Conservation (phyloP, 768 basidiomycete species). For the Hygrophorus russula region DNA sequence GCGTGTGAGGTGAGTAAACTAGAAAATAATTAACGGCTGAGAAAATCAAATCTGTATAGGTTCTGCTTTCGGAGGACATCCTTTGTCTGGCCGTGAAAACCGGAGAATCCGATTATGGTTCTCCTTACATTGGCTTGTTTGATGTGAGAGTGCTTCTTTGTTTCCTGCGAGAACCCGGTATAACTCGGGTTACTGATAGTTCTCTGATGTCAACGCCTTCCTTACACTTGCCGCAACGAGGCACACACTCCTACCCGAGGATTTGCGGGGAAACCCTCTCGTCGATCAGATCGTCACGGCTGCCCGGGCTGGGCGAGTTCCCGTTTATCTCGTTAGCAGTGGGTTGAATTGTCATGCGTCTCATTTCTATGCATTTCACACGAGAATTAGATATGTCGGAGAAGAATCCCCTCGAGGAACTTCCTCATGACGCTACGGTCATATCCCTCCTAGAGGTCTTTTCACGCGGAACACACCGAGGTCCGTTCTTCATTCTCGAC, state of each 20-base stretch:
- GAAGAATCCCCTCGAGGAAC: conserved; percentile 64
- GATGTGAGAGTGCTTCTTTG: conserved; percentile 39
- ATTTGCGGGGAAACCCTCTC: conserved; percentile 45
- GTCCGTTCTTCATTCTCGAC: conserved; percentile 22
- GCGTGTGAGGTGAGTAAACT: conserved; percentile 57
- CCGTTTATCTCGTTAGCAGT: conserved; percentile 74
- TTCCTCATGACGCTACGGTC: conserved; percentile 53
- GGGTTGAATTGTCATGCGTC: conserved; percentile 15
- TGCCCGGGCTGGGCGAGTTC: conserved; percentile 62
- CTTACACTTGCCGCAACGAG: conserved; percentile 72
- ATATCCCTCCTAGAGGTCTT: conserved; percentile 56
- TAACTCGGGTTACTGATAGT: conserved; percentile 27
- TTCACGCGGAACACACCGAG: conserved; percentile 61
- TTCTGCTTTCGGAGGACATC: conserved; percentile 50
- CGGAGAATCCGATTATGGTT: conserved; percentile 15
- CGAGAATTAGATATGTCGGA: conserved; percentile 58
- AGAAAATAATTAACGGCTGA: background rate
- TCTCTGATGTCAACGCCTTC: conserved; percentile 82
- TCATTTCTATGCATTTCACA: background rate
- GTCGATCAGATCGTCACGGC: conserved; percentile 63
- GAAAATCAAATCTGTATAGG: conserved; percentile 13
- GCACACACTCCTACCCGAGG: conserved; percentile 54
- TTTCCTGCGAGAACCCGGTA: background rate
- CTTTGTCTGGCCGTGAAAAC: conserved; percentile 55
- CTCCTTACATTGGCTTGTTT: conserved; percentile 47